phyloP scores from a whole-genome alignment of 371 early-diverging fungal species.

The Actinomortierella wolfii region DNA sequence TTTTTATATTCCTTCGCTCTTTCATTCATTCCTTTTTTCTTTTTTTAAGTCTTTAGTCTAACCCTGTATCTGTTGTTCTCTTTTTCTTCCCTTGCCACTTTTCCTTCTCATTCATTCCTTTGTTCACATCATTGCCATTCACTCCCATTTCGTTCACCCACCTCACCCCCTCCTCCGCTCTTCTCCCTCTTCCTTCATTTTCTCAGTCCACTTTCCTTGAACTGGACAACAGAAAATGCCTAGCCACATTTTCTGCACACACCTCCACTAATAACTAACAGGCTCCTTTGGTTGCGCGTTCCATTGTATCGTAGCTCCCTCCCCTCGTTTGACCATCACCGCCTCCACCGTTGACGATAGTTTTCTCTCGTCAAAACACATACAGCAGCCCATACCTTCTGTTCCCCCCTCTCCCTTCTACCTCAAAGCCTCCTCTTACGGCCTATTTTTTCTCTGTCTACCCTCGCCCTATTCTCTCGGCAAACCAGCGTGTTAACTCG shows the following conservation, averaged over 20 bases:
- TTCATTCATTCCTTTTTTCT: conserved; percentile 5
- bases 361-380: background rate
- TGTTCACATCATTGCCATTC: background rate
- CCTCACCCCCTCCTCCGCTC: background rate
- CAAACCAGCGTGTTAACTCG: background rate
- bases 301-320: background rate
- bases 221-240: background rate
- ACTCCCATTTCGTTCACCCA: background rate
- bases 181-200: background rate
- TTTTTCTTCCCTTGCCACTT: background rate
- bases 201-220: background rate
- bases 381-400: background rate
- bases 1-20: background rate
- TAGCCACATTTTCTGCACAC: background rate
- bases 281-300: background rate
- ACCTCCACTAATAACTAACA: background rate
- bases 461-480: background rate
- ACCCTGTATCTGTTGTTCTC: too few relatives aligned
- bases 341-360: background rate
- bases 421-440: background rate
- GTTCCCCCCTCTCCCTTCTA: background rate
- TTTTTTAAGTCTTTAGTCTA: background rate
- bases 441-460: background rate
- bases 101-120: background rate
- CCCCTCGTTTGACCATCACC: background rate